phyloP scores from a whole-genome alignment of 2,329 filamentous ascomycete genomes.

The Pezicula carpinea region DNA sequence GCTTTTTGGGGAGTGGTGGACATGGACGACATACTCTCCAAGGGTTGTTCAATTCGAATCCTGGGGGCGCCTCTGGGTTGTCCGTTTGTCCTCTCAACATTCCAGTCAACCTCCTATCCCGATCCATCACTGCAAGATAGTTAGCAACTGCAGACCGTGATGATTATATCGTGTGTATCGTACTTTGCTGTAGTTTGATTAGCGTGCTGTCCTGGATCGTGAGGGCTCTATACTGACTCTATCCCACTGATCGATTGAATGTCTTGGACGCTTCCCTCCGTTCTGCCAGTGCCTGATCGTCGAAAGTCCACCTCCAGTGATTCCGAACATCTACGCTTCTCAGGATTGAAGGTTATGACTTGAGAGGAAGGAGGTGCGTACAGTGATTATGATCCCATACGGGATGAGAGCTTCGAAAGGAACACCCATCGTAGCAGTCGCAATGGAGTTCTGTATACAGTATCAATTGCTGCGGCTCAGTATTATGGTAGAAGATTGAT shows the following conservation, averaged over 20 bases:
- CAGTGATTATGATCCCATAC: slow-evolving; percentile 35
- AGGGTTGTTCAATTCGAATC: slow-evolving; percentile 36
- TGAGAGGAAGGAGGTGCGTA: slow-evolving; percentile 20
- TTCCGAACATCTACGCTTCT: slow-evolving; percentile 34
- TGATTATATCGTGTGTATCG: background rate
- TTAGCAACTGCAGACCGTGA: slow-evolving; percentile 9
- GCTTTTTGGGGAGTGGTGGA: background rate
- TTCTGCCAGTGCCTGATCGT: slow-evolving; percentile 34
- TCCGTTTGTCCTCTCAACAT: slow-evolving; percentile 34
- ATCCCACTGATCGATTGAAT: slow-evolving; percentile 36
- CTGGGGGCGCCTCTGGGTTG: slow-evolving; percentile 30
- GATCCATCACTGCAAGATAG: slow-evolving; percentile 34
- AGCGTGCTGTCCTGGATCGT: slow-evolving; percentile 12
- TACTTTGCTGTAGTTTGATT: slow-evolving; percentile 31
- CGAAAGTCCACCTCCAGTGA: slow-evolving; percentile 33
- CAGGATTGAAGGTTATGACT: slow-evolving; percentile 9
- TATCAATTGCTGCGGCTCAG: slow-evolving; percentile 6
- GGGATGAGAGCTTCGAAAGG: slow-evolving; percentile 37
- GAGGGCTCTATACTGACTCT: slow-evolving; percentile 25
- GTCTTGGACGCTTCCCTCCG: slow-evolving; percentile 34
- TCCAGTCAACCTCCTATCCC: slow-evolving; percentile 36
- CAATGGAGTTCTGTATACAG: slow-evolving; percentile 13
- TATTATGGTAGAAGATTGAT: background rate
- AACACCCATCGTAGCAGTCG: slow-evolving; percentile 32
- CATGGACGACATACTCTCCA: slow-evolving; percentile 34